A percentile compares a stretch with the other conserved stretches of the same genome.
Conservation (phyloP, 2,329 filamentous ascomycete species). For the Penicillium olsonii region DNA sequence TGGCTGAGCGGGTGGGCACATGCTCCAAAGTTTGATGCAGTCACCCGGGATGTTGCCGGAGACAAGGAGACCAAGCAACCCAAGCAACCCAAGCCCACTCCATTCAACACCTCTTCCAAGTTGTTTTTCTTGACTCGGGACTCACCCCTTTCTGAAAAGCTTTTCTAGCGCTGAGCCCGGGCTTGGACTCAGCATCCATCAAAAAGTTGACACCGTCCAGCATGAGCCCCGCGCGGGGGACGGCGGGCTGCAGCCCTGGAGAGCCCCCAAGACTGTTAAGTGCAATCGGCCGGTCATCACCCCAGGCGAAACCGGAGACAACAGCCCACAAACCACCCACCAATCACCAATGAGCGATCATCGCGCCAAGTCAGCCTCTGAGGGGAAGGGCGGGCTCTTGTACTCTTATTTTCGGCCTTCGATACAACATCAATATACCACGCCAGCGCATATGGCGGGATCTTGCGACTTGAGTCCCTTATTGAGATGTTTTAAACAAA, state of each 20-base stretch:
- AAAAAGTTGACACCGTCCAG: background rate
- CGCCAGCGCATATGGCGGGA: conserved; percentile 4
- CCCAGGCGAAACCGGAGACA: background rate
- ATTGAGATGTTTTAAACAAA: background rate
- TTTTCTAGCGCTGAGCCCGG: background rate
- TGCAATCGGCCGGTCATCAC: background rate
- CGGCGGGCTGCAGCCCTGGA: background rate
- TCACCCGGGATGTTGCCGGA: background rate
- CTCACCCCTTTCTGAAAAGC: background rate
- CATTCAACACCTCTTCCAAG: too few relatives aligned
- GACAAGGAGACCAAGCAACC: too few relatives aligned
- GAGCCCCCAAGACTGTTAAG: background rate
- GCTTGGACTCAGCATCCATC: background rate
- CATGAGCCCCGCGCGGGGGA: conserved; percentile 2
- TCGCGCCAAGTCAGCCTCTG: conserved; percentile 18
- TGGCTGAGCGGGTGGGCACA: too few relatives aligned
- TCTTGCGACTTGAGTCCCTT: background rate
- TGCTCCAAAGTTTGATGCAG: background rate
- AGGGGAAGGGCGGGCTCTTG: conserved; percentile 10
- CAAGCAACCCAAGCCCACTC: too few relatives aligned
- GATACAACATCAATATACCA: conserved; percentile 20
- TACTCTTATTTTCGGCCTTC: conserved; percentile 10
- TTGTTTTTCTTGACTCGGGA: background rate
- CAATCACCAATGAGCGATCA: conserved; percentile 19
- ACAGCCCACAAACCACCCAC: conserved; percentile 1